A percentile compares a stretch with the other conserved stretches of the same genome.
These are phyloP conservation scores for Geotrichum siamense DNA, from an alignment of 1,139 yeast genomes.

Conservation along the genomic window DNA sequence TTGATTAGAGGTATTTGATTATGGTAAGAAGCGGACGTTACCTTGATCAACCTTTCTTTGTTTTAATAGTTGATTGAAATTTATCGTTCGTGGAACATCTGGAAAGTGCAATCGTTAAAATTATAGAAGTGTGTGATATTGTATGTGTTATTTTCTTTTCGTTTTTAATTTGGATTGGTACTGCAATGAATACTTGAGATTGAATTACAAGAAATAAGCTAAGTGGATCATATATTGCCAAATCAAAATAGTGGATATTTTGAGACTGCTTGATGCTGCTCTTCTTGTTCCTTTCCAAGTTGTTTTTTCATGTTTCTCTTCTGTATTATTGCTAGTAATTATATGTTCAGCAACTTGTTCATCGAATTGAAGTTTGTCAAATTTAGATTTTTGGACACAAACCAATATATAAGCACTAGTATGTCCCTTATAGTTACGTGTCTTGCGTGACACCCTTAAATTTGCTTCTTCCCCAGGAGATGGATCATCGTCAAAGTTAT, in stretches of 20 bases:
- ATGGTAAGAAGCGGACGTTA: too few species aligned
- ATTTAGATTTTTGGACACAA: constrained; percentile 62
- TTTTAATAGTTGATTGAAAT: too few species aligned
- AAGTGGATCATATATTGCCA: constrained; percentile 40
- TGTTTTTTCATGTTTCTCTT: constrained; percentile 49
- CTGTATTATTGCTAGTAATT: constrained; percentile 55
- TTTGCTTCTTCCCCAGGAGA: constrained; percentile 5
- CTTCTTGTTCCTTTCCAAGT: constrained; percentile 62
- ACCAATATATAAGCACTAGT: constrained; percentile 98
- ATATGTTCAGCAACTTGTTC: constrained; percentile 64
- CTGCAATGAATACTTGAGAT: constrained; percentile 44
- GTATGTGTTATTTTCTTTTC: constrained; percentile 49
- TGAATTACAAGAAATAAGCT: constrained; percentile 14
- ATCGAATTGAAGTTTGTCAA: constrained; percentile 53
- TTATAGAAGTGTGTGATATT: constrained; percentile 45
- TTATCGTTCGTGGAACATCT: too few species aligned
- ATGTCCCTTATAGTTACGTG: constrained; percentile 48
- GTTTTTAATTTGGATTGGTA: constrained; percentile 49
- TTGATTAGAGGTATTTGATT: too few species aligned
- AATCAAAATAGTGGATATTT: constrained; percentile 66
- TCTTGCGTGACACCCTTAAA: constrained; percentile 14
- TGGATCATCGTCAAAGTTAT: constrained; percentile 77
- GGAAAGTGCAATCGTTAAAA: too few species aligned
- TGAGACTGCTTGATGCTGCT: constrained; percentile 59
- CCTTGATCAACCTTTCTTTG: too few species aligned